Percentiles rank a stretch among this genome's conserved stretches.
Evolutionary conservation across 495 filamentous ascomycete genomes (phyloP).

Genomic region (Hyaloscypha hepaticicola): DNA sequence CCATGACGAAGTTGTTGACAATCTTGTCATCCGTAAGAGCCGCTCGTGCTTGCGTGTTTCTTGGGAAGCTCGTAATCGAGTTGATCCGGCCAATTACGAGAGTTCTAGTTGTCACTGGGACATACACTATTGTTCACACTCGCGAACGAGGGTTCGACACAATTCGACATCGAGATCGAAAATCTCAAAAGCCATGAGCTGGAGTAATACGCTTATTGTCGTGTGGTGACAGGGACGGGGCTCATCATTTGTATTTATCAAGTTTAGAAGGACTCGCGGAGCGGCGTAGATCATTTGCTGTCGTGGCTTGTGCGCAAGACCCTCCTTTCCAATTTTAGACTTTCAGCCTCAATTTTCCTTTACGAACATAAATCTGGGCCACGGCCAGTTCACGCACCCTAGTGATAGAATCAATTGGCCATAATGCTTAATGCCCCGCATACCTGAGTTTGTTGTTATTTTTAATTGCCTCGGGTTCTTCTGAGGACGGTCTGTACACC

Average conservation of each 20-base stretch:
- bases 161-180: constrained; percentile 8
- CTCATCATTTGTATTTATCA: too few species aligned
- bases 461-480: not conserved
- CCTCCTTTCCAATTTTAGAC: not conserved
- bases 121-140: not conserved
- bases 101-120: constrained; percentile 2
- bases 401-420: not conserved
- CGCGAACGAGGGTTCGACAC: not conserved
- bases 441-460: not conserved
- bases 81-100: not conserved
- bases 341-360: not conserved
- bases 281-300: not conserved
- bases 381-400: not conserved
- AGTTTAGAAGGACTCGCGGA: too few species aligned
- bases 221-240: not conserved
- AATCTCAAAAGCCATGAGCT: not conserved
- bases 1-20: constrained; percentile 12
- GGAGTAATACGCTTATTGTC: not conserved
- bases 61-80: not conserved
- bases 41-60: not conserved
- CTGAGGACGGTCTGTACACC: too few species aligned
- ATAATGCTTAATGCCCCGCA: not conserved
- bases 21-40: constrained; percentile 12
- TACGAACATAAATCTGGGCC: too few species aligned
- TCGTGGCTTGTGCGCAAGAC: not conserved